phyloP scores from a whole-genome alignment of 1,284 basidiomycete species.

The Erythrobasidium hasegawianum region DNA sequence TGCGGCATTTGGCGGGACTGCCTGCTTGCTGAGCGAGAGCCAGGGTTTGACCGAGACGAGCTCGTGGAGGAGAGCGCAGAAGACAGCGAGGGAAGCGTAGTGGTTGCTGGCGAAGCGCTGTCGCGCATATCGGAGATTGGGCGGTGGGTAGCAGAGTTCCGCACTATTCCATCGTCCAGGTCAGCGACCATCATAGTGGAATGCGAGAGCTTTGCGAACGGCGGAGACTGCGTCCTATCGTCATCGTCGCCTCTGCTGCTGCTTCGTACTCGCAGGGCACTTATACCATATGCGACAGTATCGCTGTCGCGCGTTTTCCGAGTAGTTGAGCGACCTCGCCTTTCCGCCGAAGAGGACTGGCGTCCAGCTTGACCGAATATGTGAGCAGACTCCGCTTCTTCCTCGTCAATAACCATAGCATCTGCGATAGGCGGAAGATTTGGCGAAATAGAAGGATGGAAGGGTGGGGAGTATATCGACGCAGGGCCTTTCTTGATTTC shows the following conservation, averaged over 20 bases:
- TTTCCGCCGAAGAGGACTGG: neutral
- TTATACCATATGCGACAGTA: conserved; percentile 16
- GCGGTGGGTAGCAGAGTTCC: conserved; percentile 17
- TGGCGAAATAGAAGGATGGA: neutral
- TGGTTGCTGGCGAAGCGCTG: conserved; percentile 19
- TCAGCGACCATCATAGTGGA: conserved; percentile 12
- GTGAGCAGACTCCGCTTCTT: neutral
- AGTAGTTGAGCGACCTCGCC: conserved; percentile 26
- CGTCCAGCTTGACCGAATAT: conserved; percentile 2
- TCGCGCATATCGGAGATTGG: conserved; percentile 24
- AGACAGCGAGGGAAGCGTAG: conserved; percentile 13
- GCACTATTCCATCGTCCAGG: conserved; percentile 26
- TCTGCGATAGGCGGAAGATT: conserved; percentile 7
- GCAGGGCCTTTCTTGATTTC: neutral
- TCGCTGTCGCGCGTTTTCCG: conserved; percentile 17
- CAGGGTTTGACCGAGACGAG: conserved; percentile 19
- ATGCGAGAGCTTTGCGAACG: neutral
- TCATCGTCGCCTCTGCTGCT: neutral
- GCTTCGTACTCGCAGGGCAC: conserved; percentile 14
- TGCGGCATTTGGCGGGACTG: conserved; percentile 9
- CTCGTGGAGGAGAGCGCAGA: conserved; percentile 18
- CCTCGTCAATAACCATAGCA: conserved; percentile 20
- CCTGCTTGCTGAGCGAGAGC: neutral
- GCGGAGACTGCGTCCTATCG: conserved; percentile 4
- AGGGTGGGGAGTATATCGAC: neutral